Base-by-base conservation (phyloP, 495 filamentous ascomycete genomes). In the Lasiosphaeris hirsuta region DNA sequence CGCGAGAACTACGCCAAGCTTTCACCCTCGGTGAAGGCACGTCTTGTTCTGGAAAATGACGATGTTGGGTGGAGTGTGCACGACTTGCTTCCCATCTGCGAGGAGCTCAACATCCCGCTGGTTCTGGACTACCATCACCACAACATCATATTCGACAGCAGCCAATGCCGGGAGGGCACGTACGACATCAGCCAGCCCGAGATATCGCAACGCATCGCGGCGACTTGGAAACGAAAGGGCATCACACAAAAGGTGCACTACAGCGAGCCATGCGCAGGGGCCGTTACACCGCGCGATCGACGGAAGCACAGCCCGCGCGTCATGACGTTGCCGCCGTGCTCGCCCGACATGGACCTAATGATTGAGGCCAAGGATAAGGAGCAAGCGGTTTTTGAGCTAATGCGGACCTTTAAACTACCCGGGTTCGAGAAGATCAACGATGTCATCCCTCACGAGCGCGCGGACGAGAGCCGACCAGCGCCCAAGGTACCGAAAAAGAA, bases 321-420 rank as follows among this genome's bases (percentile, higher is more conserved):
- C 3, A 70, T 75, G 35, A 89, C 84, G 0, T 70, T 98, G 13
- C 93, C 93, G 10, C 93, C 93, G 0, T 96, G 92, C 62, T 75
- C 84, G 1, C 75, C 82, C 5, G 84, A 84, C 7, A 93, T 95
- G 87, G 94, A 96, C 67, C 77, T 97, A 10, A 98, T 97, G 94
- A 96, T 97, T 56, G 94, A 98, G 75, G 94, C 94, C 14, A 98
- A 97, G 65, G 92, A 96, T 64, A 98, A 97, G 71, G 94, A 98
- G 70, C 94, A 97, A 70, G 92, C 94, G 0, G 92, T 96, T 0
- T 96, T 97, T 64, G 91, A 96, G 60, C 78, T 97, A 11, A 96
- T 96, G 90, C 78, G 86, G 34, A 94, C 76, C 1, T 96, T 88
- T 70, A 90, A 86, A 56, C 78, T 97, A 0, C 88, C 91, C 0